Conservation (phyloP, 805 yeast genomes). For the Metschnikowia reukaufii region DNA sequence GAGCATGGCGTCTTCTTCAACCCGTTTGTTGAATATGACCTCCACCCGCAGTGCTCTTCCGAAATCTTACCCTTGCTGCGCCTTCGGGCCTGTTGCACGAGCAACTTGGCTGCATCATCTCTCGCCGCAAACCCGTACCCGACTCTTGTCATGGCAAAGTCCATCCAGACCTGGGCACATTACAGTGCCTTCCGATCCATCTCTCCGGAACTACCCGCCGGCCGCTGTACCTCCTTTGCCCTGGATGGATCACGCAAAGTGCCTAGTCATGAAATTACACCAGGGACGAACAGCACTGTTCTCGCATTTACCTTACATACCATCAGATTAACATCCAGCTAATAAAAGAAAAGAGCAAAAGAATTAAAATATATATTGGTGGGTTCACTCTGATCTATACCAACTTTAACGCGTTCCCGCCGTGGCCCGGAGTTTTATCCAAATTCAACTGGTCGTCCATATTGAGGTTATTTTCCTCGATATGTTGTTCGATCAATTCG, state of each 20-base stretch:
- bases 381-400: too few species aligned
- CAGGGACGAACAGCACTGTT: too few species aligned
- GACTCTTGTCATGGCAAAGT: conserved; percentile 24
- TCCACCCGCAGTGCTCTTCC: not conserved
- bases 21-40: conserved; percentile 14
- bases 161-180: conserved; percentile 30
- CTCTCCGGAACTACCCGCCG: conserved; percentile 18
- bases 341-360: not conserved
- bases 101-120: conserved; percentile 12
- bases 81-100: conserved; percentile 6
- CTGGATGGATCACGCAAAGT: too few species aligned
- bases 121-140: conserved; percentile 16
- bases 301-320: too few species aligned
- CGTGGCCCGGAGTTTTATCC: not conserved
- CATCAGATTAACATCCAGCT: too few species aligned
- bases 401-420: too few species aligned
- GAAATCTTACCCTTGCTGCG: not conserved
- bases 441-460: conserved; percentile 11
- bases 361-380: not conserved
- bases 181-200: conserved; percentile 21
- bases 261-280: too few species aligned
- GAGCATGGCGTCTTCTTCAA: conserved; percentile 12
- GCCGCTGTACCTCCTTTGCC: too few species aligned
- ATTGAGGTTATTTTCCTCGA: conserved; percentile 25
- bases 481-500: conserved; percentile 71